Evolutionary conservation across 352 stramenopile genomes (phyloP).

Genomic region (Blastocystis sp.): DNA sequence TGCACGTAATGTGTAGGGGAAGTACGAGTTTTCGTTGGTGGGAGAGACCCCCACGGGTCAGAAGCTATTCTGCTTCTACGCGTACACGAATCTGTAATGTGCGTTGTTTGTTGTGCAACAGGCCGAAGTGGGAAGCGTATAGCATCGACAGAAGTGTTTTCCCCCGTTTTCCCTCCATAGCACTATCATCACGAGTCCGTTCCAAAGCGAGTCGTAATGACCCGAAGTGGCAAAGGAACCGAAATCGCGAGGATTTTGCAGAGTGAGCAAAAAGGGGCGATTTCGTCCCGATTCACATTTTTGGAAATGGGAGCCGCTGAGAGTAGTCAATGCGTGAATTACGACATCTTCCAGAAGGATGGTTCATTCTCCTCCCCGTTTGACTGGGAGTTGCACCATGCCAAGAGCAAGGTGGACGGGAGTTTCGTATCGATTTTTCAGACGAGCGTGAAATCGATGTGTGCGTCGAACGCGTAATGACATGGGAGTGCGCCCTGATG

Average conservation of each 20-base stretch:
- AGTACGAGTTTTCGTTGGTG: constrained; percentile 28
- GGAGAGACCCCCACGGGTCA: not conserved
- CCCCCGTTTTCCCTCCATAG: too few species aligned
- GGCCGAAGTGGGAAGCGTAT: too few species aligned
- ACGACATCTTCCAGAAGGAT: constrained; percentile 70
- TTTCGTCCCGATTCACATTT: too few species aligned
- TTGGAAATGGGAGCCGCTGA: constrained; percentile 66
- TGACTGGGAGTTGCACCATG: constrained; percentile 72
- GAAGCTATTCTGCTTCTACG: constrained; percentile 23
- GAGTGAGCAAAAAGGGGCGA: too few species aligned
- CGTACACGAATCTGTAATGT: constrained; percentile 20
- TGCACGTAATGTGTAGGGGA: constrained; percentile 1
- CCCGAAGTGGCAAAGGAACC: too few species aligned
- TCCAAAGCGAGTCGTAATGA: too few species aligned
- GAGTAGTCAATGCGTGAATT: constrained; percentile 67
- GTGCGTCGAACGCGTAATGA: constrained; percentile 44
- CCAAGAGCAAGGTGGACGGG: constrained; percentile 60
- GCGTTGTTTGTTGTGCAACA: not conserved
- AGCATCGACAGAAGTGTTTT: too few species aligned
- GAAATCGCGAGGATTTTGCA: too few species aligned
- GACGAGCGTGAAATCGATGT: not conserved
- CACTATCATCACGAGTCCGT: too few species aligned
- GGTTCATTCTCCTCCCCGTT: constrained; percentile 33
- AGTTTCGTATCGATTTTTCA: constrained; percentile 61
- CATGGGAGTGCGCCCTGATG: not conserved